phyloP scores from a whole-genome alignment of 1,139 yeast genomes.

The Cylindricascospora bacillispora region DNA sequence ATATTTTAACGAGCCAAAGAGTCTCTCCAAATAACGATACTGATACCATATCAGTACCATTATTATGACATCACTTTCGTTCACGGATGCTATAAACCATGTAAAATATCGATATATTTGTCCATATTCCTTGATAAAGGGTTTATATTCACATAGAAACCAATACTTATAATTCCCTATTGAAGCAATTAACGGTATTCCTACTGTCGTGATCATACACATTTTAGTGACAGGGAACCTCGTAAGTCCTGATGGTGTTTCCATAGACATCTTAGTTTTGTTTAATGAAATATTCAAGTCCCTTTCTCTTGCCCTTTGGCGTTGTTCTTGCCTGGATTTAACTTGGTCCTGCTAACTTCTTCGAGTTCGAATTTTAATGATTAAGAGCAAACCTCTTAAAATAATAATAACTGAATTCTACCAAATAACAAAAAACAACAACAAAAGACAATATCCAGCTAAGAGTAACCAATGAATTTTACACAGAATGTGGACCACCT shows the following conservation, averaged over 20 bases:
- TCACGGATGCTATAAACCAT: constrained; percentile 20
- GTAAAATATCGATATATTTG: constrained; percentile 19
- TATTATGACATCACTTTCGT: constrained; percentile 22
- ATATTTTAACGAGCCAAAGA: constrained; percentile 24
- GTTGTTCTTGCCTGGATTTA: no score
- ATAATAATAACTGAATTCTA: no score
- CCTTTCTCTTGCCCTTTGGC: background rate
- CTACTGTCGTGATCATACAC: constrained; percentile 17
- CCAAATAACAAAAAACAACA: no score
- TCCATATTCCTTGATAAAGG: constrained; percentile 19
- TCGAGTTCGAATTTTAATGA: no score
- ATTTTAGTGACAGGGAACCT: constrained; percentile 21
- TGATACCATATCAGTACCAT: constrained; percentile 22
- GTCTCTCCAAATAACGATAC: constrained; percentile 20
- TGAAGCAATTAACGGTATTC: constrained; percentile 20
- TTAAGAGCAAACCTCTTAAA: no score
- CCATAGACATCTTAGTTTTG: constrained; percentile 16
- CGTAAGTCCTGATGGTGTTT: constrained; percentile 19
- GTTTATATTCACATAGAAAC: constrained; percentile 19
- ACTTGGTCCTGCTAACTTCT: no score
- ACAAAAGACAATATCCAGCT: no score
- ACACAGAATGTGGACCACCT: no score
- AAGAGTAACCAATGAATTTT: no score
- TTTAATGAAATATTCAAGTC: background rate
- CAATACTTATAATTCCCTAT: constrained; percentile 19